Evolutionary conservation across 352 stramenopile genomes (phyloP).

Genomic region (Globisporangium solare): DNA sequence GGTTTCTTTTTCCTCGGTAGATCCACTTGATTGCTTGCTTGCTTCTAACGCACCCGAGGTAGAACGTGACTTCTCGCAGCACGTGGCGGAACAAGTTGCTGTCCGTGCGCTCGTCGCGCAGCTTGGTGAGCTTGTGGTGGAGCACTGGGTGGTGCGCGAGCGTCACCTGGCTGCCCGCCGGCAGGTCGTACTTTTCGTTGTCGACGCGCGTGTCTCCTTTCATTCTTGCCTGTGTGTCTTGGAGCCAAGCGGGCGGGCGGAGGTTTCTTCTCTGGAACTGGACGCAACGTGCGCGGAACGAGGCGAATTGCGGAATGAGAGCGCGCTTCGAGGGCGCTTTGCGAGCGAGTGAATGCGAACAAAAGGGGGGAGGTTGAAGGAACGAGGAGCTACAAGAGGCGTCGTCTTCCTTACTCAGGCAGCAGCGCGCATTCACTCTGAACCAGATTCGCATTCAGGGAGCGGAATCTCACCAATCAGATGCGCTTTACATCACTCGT

Average conservation of each 20-base stretch:
- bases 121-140: conserved; percentile 95
- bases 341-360: conserved; percentile 10
- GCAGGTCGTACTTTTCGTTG: conserved; percentile 59
- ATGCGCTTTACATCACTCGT: neutral
- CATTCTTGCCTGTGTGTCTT: conserved; percentile 23
- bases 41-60: conserved; percentile 88
- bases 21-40: too few species aligned
- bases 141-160: conserved; percentile 90
- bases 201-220: conserved; percentile 64
- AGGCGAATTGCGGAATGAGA: conserved; percentile 20
- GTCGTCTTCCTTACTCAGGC: neutral
- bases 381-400: neutral
- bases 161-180: conserved; percentile 69
- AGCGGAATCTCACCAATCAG: conserved; percentile 18
- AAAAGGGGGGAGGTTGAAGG: neutral
- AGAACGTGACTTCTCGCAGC: conserved; percentile 97
- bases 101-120: conserved; percentile 92
- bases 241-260: neutral
- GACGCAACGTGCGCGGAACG: conserved; percentile 9
- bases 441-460: conserved; percentile 19
- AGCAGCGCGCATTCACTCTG: conserved; percentile 9
- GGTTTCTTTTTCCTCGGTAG: neutral
- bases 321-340: neutral
- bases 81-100: conserved; percentile 92
- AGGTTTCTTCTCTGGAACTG: neutral